phyloP scores from a whole-genome alignment of 495 filamentous ascomycete genomes.

The Hypoxylon crocopeplum region DNA sequence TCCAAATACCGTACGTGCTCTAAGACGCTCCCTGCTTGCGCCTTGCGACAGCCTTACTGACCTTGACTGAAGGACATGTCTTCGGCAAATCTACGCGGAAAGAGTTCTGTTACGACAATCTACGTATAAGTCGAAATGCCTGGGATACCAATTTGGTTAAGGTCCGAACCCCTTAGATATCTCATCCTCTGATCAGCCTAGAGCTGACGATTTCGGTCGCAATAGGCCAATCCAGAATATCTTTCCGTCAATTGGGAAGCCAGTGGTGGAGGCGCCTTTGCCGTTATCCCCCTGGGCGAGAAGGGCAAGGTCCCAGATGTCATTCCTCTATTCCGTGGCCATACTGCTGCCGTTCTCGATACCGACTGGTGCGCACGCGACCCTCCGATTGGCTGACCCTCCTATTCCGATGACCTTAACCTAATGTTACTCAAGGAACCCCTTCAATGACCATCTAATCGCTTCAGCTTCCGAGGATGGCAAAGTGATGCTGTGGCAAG shows the following conservation, averaged over 20 bases:
- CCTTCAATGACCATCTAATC: constrained; percentile 91
- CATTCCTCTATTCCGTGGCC: constrained; percentile 92
- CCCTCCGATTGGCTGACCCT: constrained; percentile 33
- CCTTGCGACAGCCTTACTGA: constrained; percentile 35
- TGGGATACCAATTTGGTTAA: constrained; percentile 99
- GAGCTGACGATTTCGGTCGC: constrained; percentile 37
- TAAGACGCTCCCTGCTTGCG: constrained; percentile 33
- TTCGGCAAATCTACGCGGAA: constrained; percentile 93
- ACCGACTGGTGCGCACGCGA: constrained; percentile 84
- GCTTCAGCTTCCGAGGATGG: constrained; percentile 95
- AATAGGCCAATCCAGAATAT: constrained; percentile 91
- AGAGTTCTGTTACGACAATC: constrained; percentile 94
- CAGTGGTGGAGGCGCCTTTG: constrained; percentile 94
- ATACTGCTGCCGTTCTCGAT: constrained; percentile 93
- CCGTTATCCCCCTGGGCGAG: constrained; percentile 91
- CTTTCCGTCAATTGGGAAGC: constrained; percentile 98
- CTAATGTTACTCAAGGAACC: constrained; percentile 68
- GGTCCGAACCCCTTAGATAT: constrained; percentile 55
- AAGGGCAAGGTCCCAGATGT: constrained; percentile 88
- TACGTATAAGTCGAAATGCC: constrained; percentile 92
- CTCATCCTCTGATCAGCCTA: constrained; percentile 3
- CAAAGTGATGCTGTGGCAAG: constrained; percentile 95
- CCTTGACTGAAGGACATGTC: constrained; percentile 79
- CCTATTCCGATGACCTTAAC: constrained; percentile 40
- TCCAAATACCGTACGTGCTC: constrained; percentile 92